Conservation (phyloP, 768 basidiomycete species). For the Strobilomyces dryophilus region DNA sequence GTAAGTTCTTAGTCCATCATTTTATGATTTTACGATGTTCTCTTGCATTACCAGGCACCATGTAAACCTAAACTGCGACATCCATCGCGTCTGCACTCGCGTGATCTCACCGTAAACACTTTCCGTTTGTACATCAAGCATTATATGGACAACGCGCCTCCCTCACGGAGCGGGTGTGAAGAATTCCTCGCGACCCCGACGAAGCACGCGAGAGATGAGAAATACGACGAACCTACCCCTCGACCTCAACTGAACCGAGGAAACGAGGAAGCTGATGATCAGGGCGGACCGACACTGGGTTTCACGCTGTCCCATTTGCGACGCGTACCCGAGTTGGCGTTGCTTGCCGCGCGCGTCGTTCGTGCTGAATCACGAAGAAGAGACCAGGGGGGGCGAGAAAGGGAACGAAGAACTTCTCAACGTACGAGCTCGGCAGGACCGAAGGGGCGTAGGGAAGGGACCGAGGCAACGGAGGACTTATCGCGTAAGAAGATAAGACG, state of each 20-base stretch:
- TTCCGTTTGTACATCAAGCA: conserved; percentile 77
- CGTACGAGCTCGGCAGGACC: neutral
- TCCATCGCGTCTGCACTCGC: conserved; percentile 62
- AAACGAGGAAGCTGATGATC: neutral
- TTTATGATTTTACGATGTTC: neutral
- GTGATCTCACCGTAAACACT: conserved; percentile 65
- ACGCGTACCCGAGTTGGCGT: conserved; percentile 67
- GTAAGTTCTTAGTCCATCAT: neutral
- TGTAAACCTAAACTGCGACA: conserved; percentile 57
- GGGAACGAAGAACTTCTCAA: conserved; percentile 15
- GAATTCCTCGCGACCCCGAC: conserved; percentile 26
- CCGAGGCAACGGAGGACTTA: conserved; percentile 10
- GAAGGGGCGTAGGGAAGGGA: neutral
- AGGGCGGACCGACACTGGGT: conserved; percentile 31
- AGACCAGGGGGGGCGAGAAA: conserved; percentile 44
- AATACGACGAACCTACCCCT: conserved; percentile 11
- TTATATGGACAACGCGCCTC: conserved; percentile 61
- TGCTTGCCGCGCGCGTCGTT: conserved; percentile 62
- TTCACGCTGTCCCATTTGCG: conserved; percentile 74
- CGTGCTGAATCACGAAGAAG: conserved; percentile 55
- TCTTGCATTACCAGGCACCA: neutral
- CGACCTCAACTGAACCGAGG: neutral
- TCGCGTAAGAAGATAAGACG: conserved; percentile 53
- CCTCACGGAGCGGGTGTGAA: conserved; percentile 3
- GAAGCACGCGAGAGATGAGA: conserved; percentile 24